phyloP scores from a whole-genome alignment of 2,329 filamentous ascomycete genomes.

The Talaromyces sp. region DNA sequence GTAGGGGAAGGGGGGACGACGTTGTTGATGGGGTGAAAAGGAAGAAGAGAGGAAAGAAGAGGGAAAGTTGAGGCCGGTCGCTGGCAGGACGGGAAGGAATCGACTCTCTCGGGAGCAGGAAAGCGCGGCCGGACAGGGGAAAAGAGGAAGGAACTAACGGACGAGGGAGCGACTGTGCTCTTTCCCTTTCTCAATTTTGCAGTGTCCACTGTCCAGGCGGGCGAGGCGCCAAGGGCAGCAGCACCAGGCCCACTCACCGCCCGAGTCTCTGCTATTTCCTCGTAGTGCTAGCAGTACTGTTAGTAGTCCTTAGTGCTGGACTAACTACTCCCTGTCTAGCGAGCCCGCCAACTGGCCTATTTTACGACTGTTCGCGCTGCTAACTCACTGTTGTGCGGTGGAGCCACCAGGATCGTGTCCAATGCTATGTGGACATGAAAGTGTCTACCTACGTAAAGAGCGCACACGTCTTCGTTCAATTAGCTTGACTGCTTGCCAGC shows the following conservation, averaged over 20 bases:
- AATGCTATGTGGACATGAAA: background rate
- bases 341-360: constrained; percentile 7
- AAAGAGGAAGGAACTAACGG: constrained; percentile 10
- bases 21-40: constrained; percentile 15
- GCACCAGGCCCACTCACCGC: constrained; percentile 17
- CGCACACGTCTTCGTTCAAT: background rate
- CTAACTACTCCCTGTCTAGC: background rate
- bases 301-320: background rate
- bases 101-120: constrained; percentile 8
- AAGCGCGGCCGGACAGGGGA: constrained; percentile 1
- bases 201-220: background rate
- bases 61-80: background rate
- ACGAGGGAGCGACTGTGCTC: background rate
- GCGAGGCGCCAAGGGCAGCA: background rate
- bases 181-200: background rate
- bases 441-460: background rate
- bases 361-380: background rate
- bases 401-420: background rate
- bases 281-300: too few relatives aligned
- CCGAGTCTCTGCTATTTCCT: constrained; percentile 8
- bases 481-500: background rate
- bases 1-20: constrained; percentile 18
- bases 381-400: constrained; percentile 5
- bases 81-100: constrained; percentile 4
- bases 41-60: constrained; percentile 13